These are phyloP conservation scores for Carex scoparia DNA, from an alignment of 176 grass and related monocot genomes.

Conservation along the genomic window DNA sequence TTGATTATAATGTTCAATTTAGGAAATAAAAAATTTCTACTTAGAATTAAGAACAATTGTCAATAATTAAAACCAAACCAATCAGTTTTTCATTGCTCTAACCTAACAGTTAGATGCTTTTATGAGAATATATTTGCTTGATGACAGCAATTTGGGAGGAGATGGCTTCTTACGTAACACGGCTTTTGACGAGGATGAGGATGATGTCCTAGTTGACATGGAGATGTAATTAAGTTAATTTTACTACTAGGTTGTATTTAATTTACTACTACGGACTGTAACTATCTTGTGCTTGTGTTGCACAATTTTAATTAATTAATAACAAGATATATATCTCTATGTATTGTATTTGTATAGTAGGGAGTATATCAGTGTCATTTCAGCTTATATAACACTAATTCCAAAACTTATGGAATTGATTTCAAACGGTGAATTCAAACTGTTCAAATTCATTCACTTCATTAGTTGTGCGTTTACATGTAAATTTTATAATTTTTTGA, in stretches of 20 bases:
- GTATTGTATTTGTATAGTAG: neutral
- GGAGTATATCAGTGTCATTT: no score
- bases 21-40: neutral
- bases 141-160: constrained; percentile 51
- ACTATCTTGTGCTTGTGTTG: neutral
- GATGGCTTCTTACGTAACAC: constrained; percentile 50
- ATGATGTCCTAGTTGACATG: constrained; percentile 81
- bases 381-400: no score
- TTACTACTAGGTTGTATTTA: neutral
- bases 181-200: constrained; percentile 44
- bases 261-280: neutral
- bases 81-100: no score
- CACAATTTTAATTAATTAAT: neutral
- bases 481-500: no score
- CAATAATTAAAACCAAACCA: no score
- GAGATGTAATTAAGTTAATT: constrained; percentile 71
- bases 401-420: no score
- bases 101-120: no score
- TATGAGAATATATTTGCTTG: no score
- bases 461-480: no score
- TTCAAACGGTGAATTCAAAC: no score
- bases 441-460: no score
- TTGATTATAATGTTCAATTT: neutral
- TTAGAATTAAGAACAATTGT: no score
- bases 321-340: neutral